Percentiles rank a stretch among this genome's conserved stretches.
phyloP scores from a whole-genome alignment of 192 early-diverging fungal genomes.

The Backusella liffmaniae region DNA sequence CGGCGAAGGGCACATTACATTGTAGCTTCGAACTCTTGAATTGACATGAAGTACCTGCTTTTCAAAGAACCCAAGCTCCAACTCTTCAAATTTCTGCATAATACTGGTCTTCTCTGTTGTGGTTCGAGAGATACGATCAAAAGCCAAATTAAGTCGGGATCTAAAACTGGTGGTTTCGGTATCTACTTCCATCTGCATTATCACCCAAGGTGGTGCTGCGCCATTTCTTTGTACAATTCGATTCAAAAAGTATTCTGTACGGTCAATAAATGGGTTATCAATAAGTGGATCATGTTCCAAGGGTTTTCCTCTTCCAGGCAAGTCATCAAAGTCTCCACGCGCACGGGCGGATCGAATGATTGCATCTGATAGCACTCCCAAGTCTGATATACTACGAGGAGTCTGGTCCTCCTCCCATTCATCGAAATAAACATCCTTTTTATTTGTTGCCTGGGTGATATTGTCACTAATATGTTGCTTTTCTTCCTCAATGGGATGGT shows the following conservation, averaged over 20 bases:
- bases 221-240: constrained; percentile 29
- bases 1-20: constrained; percentile 23
- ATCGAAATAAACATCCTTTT: neutral
- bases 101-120: neutral
- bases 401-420: neutral
- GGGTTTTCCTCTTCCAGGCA: constrained; percentile 27
- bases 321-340: constrained; percentile 28
- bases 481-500: constrained; percentile 2
- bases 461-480: neutral
- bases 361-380: constrained; percentile 19
- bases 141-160: constrained; percentile 1
- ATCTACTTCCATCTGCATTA: constrained; percentile 25
- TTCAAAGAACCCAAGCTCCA: constrained; percentile 10
- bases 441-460: neutral
- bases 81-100: neutral
- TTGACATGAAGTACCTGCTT: constrained; percentile 17
- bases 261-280: constrained; percentile 27
- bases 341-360: constrained; percentile 26
- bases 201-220: constrained; percentile 32
- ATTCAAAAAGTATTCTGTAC: constrained; percentile 38
- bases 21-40: constrained; percentile 28
- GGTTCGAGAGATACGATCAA: neutral
- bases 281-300: constrained; percentile 15
- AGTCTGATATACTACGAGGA: neutral
- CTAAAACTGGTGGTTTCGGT: constrained; percentile 11